Percentiles rank a stretch among this genome's conserved stretches.
Evolutionary conservation across 371 early-diverging fungal species (phyloP).

Genomic region (Circinella minor): DNA sequence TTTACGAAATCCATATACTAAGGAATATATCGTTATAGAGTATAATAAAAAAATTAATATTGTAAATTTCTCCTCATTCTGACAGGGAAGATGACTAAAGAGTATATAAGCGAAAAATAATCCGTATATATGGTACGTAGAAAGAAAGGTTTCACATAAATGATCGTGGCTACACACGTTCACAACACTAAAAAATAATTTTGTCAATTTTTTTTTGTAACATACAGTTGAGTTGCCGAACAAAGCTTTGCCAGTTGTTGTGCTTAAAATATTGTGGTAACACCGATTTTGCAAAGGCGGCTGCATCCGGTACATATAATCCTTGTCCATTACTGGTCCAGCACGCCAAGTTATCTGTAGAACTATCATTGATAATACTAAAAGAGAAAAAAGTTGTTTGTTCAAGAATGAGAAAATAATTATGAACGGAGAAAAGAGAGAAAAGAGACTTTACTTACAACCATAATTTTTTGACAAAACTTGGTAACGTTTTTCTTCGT

Average conservation of each 20-base stretch:
- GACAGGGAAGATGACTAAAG: neutral
- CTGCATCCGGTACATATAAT: constrained; percentile 68
- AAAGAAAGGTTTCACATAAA: too few relatives aligned
- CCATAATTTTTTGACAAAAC: constrained; percentile 72
- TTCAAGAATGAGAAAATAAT: neutral
- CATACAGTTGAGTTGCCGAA: constrained; percentile 83
- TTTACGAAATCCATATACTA: constrained; percentile 28
- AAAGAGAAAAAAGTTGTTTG: neutral
- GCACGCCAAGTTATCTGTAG: constrained; percentile 65
- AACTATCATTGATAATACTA: constrained; percentile 74
- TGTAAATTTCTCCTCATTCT: too few relatives aligned
- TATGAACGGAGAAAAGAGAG: constrained; percentile 4
- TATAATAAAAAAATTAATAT: neutral
- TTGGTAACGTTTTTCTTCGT: constrained; percentile 47
- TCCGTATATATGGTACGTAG: too few relatives aligned
- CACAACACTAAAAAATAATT: too few relatives aligned
- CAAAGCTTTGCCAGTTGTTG: constrained; percentile 92
- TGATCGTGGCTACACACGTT: too few relatives aligned
- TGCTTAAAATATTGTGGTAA: constrained; percentile 92
- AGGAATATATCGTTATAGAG: neutral
- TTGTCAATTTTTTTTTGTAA: neutral
- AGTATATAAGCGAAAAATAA: too few relatives aligned
- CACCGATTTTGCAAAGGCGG: constrained; percentile 83
- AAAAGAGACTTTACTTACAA: constrained; percentile 39
- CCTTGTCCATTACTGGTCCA: constrained; percentile 79